These are phyloP conservation scores for Pseudocercospora pini-densiflorae DNA, from an alignment of 2,329 filamentous ascomycete genomes.

Conservation along the genomic window DNA sequence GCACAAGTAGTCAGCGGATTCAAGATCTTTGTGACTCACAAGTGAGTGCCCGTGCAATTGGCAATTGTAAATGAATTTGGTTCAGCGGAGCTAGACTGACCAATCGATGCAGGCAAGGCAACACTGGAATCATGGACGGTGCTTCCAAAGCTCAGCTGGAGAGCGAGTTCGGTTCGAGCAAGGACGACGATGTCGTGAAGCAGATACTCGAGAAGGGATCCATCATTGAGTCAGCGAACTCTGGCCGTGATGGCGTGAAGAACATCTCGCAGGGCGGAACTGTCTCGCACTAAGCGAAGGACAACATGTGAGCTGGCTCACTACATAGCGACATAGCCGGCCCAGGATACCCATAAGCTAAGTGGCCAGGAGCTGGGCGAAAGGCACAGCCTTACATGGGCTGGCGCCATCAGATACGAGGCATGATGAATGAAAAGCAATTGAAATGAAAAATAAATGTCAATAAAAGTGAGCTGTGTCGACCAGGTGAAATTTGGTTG, in stretches of 20 bases:
- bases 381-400: background rate
- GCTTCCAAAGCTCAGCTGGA: constrained; percentile 77
- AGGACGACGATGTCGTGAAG: constrained; percentile 80
- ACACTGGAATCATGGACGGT: constrained; percentile 76
- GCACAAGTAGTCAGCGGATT: constrained; percentile 85
- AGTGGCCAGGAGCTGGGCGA: background rate
- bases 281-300: constrained; percentile 33
- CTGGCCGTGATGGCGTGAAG: constrained; percentile 48
- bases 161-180: constrained; percentile 82
- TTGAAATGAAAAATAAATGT: background rate
- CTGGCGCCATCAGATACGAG: constrained; percentile 19
- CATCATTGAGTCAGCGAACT: constrained; percentile 60
- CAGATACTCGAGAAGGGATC: constrained; percentile 79
- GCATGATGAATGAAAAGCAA: constrained; percentile 25
- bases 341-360: background rate
- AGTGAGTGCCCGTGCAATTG: constrained; percentile 62
- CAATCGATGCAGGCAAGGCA: constrained; percentile 70
- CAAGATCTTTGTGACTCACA: constrained; percentile 88
- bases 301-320: constrained; percentile 6
- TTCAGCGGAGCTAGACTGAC: constrained; percentile 9
- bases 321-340: background rate
- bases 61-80: background rate
- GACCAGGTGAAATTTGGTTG: background rate
- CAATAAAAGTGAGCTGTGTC: background rate
- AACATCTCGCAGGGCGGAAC: constrained; percentile 47